Evolutionary conservation across 2,329 filamentous ascomycete genomes (phyloP).

Genomic region (Colletotrichum noveboracense): DNA sequence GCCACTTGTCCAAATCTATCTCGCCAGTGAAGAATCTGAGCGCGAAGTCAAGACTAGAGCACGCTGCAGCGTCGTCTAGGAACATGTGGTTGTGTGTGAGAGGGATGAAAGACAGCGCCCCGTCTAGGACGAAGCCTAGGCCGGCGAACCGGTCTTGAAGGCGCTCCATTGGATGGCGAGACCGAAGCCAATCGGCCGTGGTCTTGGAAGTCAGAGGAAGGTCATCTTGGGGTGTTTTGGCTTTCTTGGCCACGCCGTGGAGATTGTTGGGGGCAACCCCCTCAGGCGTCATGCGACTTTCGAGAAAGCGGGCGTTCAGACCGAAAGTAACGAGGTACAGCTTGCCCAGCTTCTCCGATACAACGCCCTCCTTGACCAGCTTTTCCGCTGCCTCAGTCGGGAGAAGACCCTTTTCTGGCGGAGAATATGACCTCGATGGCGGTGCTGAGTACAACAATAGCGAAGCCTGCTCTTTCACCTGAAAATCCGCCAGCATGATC

Average conservation of each 20-base stretch:
- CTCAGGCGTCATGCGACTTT: slow-evolving; percentile 40
- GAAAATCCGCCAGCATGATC: slow-evolving; percentile 52
- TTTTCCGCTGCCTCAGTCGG: slow-evolving; percentile 16
- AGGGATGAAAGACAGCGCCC: slow-evolving; percentile 46
- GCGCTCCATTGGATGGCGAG: slow-evolving; percentile 22
- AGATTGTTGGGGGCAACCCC: slow-evolving; percentile 49
- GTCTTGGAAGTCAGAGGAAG: slow-evolving; percentile 35
- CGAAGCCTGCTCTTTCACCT: slow-evolving; percentile 39
- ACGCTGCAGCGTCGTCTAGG: slow-evolving; percentile 48
- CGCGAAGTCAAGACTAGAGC: slow-evolving; percentile 55
- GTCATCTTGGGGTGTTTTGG: slow-evolving; percentile 35
- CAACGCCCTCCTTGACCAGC: slow-evolving; percentile 27
- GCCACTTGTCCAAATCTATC: slow-evolving; percentile 45
- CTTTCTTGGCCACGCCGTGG: slow-evolving; percentile 42
- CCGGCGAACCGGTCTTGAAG: slow-evolving; percentile 38
- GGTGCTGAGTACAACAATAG: slow-evolving; percentile 42
- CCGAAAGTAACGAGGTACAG: slow-evolving; percentile 33
- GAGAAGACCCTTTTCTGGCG: slow-evolving; percentile 28
- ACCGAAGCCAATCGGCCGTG: slow-evolving; percentile 47
- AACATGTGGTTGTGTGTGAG: slow-evolving; percentile 46
- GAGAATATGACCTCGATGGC: slow-evolving; percentile 35
- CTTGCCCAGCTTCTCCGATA: slow-evolving; percentile 27
- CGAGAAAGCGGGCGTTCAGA: slow-evolving; percentile 33
- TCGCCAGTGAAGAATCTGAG: slow-evolving; percentile 45
- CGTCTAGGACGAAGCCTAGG: slow-evolving; percentile 50